Evolutionary conservation across 2,329 filamentous ascomycete genomes (phyloP), one percentile per base, ranked within the genome.

Genomic region (Leptographium lundbergii): DNA sequence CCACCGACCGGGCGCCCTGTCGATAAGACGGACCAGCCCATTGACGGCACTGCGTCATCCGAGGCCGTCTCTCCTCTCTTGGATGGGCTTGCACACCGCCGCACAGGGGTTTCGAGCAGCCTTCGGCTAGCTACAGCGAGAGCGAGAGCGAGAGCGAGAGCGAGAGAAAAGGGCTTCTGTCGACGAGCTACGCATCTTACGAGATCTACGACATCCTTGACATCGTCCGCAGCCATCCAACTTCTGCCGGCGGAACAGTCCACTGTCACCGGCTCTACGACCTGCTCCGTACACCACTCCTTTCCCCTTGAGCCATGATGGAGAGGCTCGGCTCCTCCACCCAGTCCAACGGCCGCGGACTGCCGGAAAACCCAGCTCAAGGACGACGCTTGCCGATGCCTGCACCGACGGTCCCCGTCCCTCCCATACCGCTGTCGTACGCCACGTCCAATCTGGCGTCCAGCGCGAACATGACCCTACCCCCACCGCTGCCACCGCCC

Each of bases 281-380:
- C 10, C 6, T 10, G 11, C n/a, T 9, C 4, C 22, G 2, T 24
- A n/a, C 22, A 25, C 11, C 22, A 50, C 47, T 14, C 42, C 19
- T 22, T 7, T 51, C 4, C 6, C 19, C n/a, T 7, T 51, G 9
- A 11, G n/a, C 25, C 11, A 32, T 51, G 25, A 51, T 51, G 48
- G 48, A 51, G 14, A 48, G 63, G 39, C 45, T 57, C 14, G 63
- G 61, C 51, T 50, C 63, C 2, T 56, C 58, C 47, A 56, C 57
- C 10, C 62, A 61, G 50, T 52, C 59, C 7, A 10, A 39, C 36
- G 51, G 58, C 14, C 62, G 70, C 39, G 70, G 70, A 3, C 65
- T 72, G 56, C 70, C 71, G 61, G 71, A 72, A 39, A 72, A 69
- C 60, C 69, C 70, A 59, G 72, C 68, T 56, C 70, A 67, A 61